phyloP scores from a whole-genome alignment of 257 asterid genomes.

The Rehmannia glutinosa region DNA sequence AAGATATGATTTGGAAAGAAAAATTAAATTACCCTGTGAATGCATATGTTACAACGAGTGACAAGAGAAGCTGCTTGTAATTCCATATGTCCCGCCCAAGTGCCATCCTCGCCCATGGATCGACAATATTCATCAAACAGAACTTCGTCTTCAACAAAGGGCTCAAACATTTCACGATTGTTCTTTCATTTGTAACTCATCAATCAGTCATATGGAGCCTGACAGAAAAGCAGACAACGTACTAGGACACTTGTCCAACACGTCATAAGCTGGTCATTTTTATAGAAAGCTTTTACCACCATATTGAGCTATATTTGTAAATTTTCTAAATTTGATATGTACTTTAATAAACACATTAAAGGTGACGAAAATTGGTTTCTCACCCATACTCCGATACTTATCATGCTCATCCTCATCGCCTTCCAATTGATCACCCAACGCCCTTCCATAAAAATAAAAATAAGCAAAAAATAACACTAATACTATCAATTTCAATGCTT shows the following conservation, averaged over 20 bases:
- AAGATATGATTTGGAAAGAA: background rate
- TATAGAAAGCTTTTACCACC: background rate
- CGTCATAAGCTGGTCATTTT: background rate
- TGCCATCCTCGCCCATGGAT: slow-evolving; percentile 83
- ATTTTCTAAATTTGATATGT: background rate
- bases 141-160: slow-evolving; percentile 92
- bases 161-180: slow-evolving; percentile 87
- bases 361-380: background rate
- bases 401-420: slow-evolving; percentile 80
- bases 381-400: slow-evolving; percentile 66
- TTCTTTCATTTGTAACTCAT: slow-evolving; percentile 45
- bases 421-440: slow-evolving; percentile 92
- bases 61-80: slow-evolving; percentile 95
- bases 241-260: slow-evolving; percentile 11
- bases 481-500: slow-evolving; percentile 7
- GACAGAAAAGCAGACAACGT: slow-evolving; percentile 4
- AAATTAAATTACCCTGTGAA: slow-evolving; percentile 63
- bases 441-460: slow-evolving; percentile 37
- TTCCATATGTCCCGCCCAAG: slow-evolving; percentile 97
- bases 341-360: background rate
- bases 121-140: slow-evolving; percentile 79
- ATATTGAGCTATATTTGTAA: background rate
- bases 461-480: background rate
- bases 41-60: slow-evolving; percentile 80
- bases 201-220: slow-evolving; percentile 12